Evolutionary conservation across 371 early-diverging fungal species (phyloP).

Genomic region (Pancytospora epiphaga): DNA sequence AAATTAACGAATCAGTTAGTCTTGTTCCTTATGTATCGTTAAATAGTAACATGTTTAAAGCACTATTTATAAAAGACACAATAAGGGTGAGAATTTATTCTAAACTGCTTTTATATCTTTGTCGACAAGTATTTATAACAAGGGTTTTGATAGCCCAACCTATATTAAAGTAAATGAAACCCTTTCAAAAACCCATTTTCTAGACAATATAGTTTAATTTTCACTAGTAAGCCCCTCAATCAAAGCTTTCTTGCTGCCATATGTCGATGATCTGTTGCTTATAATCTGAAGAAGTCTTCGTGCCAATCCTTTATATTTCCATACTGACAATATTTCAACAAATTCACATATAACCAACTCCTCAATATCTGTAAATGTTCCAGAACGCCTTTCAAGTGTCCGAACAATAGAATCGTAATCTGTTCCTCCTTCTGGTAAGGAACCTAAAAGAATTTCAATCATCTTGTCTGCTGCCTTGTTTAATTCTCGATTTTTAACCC

Average conservation of each 20-base stretch:
- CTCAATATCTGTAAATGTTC: slow-evolving; percentile 32
- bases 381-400: not conserved
- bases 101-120: no score
- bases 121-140: no score
- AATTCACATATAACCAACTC: slow-evolving; percentile 52
- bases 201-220: not conserved
- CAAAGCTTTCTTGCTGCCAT: slow-evolving; percentile 39
- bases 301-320: slow-evolving; percentile 23
- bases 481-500: slow-evolving; percentile 25
- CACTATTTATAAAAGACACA: no score
- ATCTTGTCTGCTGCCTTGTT: slow-evolving; percentile 32
- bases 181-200: not conserved
- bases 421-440: not conserved
- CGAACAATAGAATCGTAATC: not conserved
- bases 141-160: no score
- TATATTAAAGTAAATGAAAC: not conserved
- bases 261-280: slow-evolving; percentile 40
- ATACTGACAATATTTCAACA: slow-evolving; percentile 34
- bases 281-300: slow-evolving; percentile 32
- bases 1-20: no score
- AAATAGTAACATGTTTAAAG: no score
- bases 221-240: no score
- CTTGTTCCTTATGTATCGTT: no score
- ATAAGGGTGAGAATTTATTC: no score
- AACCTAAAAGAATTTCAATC: not conserved